Evolutionary conservation across 2,329 filamentous ascomycete species (phyloP).

Genomic region (Rutstroemia sp.): DNA sequence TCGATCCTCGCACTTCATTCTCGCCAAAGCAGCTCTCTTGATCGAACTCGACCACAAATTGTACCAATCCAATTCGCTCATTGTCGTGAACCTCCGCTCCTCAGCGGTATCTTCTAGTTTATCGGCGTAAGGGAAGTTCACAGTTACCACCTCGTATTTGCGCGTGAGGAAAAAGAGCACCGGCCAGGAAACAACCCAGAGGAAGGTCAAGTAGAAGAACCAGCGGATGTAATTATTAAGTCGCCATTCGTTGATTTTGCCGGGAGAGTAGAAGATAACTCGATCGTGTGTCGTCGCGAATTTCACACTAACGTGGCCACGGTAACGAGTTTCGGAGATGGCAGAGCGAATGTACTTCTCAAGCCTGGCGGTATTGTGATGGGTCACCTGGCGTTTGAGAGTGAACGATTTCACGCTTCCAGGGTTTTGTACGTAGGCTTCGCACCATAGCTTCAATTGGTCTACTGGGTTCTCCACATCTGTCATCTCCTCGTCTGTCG

Average conservation of each 20-base stretch:
- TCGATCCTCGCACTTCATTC: constrained; percentile 38
- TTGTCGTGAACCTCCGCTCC: constrained; percentile 13
- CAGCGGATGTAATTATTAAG: constrained; percentile 54
- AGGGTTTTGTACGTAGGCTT: constrained; percentile 53
- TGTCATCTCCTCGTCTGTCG: constrained; percentile 11
- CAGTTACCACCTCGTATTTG: constrained; percentile 55
- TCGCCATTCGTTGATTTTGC: constrained; percentile 56
- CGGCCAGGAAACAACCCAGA: constrained; percentile 66
- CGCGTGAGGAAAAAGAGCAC: constrained; percentile 60
- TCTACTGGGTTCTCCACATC: constrained; percentile 11
- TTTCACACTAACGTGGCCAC: constrained; percentile 48
- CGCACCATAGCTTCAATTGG: constrained; percentile 48
- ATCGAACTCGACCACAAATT: constrained; percentile 55
- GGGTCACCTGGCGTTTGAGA: constrained; percentile 46
- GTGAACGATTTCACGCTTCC: constrained; percentile 50
- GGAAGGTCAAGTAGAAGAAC: constrained; percentile 58
- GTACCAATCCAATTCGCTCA: constrained; percentile 49
- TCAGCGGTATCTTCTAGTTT: constrained; percentile 9
- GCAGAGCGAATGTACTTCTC: constrained; percentile 45
- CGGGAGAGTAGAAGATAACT: constrained; percentile 57
- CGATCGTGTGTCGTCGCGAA: constrained; percentile 51
- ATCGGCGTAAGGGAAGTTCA: constrained; percentile 37
- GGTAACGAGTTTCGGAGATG: constrained; percentile 59
- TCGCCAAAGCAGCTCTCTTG: constrained; percentile 48
- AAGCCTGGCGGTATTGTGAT: constrained; percentile 52